Base-by-base conservation (phyloP, 495 filamentous ascomycete genomes). In the Penicillium samsonianum region DNA sequence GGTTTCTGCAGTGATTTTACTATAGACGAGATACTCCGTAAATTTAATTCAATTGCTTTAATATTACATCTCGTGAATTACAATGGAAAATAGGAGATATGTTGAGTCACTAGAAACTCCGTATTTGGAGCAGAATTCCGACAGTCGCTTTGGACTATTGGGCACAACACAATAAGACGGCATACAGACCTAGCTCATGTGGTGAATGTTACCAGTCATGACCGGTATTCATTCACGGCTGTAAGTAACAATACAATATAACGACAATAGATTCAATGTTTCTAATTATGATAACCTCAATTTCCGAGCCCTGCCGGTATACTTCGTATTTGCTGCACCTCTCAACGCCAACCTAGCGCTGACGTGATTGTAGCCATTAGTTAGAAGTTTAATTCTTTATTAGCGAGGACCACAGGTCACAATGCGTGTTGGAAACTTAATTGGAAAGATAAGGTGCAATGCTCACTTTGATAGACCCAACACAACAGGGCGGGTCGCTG, bases 401-500 rank as follows among this genome's bases (percentile, higher is more conserved):
- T 25, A 23, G 47, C 31, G 26, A 25, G 17, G 48, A 35, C 19
- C 19, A 30, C 28, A 54, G 50, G 43, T 55, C n/a, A n/a, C 51
- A 45, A 30, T 37, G 26, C 26, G 20, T 30, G 35, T 35, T 35
- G 42, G 31, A 23, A 19, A 42, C 17, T 45, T 51, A 8, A 55
- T 60, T 60, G 51, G 57, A 44, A 50, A 60, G 57, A 55, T 60
- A 60, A 55, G 57, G 44, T 50, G 57, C 57, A 50, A 49, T 54
- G 31, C 57, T 59, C 9, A 50, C 35, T 50, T 50, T 28, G 51
- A 53, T 50, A 43, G 26, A 50, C 51, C 51, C 57, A 55, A 51
- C 49, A 28, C 30, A 40, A 26, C 22, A 41, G 48, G 30, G 20
- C 19, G 19, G 49, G 26, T 59, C 45, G 44, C 35, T 50, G 45